These are phyloP conservation scores for Trypanosoma congolense DNA, from an alignment of 208 protist genomes.

Conservation along the genomic window DNA sequence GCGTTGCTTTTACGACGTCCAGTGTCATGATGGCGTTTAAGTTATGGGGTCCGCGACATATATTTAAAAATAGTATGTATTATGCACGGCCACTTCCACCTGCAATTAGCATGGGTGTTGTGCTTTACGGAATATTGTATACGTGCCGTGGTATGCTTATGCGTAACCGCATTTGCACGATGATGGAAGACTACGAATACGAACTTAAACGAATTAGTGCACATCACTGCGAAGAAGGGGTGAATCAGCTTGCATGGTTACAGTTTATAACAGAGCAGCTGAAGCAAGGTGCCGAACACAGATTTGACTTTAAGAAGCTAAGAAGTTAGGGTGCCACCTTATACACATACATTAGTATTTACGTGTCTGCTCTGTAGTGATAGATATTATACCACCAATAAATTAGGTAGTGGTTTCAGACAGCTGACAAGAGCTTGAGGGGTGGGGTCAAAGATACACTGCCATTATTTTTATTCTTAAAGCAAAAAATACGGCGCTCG, in stretches of 20 bases:
- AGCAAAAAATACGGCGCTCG: background rate
- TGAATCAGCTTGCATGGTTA: slow-evolving; percentile 84
- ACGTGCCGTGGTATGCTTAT: slow-evolving; percentile 87
- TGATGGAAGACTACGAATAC: slow-evolving; percentile 91
- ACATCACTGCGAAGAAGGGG: slow-evolving; percentile 83
- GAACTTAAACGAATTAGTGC: slow-evolving; percentile 87
- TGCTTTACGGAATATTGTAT: slow-evolving; percentile 78
- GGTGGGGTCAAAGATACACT: background rate
- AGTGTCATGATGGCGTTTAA: slow-evolving; percentile 69
- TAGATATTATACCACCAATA: background rate
- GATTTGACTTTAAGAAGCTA: slow-evolving; percentile 86
- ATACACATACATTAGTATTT: too few species aligned
- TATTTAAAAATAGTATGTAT: slow-evolving; percentile 89
- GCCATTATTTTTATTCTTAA: background rate
- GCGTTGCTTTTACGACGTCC: slow-evolving; percentile 51
- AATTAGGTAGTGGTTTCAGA: background rate
- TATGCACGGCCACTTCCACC: slow-evolving; percentile 78
- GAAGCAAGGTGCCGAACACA: slow-evolving; percentile 66
- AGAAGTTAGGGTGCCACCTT: slow-evolving; percentile 16
- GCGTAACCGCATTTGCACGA: slow-evolving; percentile 77
- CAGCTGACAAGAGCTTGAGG: too few species aligned
- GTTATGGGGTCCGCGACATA: slow-evolving; percentile 81
- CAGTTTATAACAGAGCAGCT: slow-evolving; percentile 86
- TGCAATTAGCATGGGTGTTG: slow-evolving; percentile 82
- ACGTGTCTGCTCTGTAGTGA: too few species aligned